phyloP scores from a whole-genome alignment of 2,329 filamentous ascomycete genomes.

The Trichoderma koningiopsis region DNA sequence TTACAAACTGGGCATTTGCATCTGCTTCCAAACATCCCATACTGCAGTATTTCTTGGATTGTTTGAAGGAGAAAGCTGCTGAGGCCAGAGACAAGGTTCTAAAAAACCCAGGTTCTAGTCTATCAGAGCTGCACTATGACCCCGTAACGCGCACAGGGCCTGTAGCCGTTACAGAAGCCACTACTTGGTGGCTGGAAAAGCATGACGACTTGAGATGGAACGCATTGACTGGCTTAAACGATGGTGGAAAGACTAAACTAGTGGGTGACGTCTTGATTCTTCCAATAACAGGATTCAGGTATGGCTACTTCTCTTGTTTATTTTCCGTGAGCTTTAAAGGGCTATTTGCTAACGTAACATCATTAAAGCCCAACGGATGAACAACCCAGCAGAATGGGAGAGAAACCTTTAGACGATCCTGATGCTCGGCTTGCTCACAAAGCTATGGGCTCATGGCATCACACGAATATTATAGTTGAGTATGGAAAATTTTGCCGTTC shows the following conservation, averaged over 20 bases:
- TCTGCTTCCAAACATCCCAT: slow-evolving; percentile 30
- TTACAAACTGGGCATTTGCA: slow-evolving; percentile 34
- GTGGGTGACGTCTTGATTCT: slow-evolving; percentile 31
- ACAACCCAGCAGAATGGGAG: slow-evolving; percentile 31
- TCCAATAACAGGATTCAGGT: slow-evolving; percentile 33
- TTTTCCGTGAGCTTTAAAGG: not conserved
- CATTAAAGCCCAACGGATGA: slow-evolving; percentile 28
- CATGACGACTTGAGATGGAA: slow-evolving; percentile 33
- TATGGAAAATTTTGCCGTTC: slow-evolving; percentile 34
- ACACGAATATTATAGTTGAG: slow-evolving; percentile 28
- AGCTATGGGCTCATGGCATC: slow-evolving; percentile 32
- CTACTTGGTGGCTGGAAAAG: slow-evolving; percentile 29
- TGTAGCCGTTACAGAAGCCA: slow-evolving; percentile 31
- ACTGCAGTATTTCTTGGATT: slow-evolving; percentile 29
- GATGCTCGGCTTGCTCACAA: slow-evolving; percentile 31
- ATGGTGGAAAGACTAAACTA: slow-evolving; percentile 31
- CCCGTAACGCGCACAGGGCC: slow-evolving; percentile 32
- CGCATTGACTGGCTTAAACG: slow-evolving; percentile 29
- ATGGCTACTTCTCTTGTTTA: not conserved
- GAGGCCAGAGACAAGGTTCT: slow-evolving; percentile 20
- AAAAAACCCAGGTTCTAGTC: not conserved
- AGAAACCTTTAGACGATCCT: slow-evolving; percentile 28
- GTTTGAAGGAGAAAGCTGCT: slow-evolving; percentile 15
- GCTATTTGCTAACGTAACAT: not conserved
- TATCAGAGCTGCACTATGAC: slow-evolving; percentile 19